Percentiles rank a stretch among this genome's conserved stretches.
phyloP scores from a whole-genome alignment of 441 rosid genomes.

The Adansonia grandidieri region DNA sequence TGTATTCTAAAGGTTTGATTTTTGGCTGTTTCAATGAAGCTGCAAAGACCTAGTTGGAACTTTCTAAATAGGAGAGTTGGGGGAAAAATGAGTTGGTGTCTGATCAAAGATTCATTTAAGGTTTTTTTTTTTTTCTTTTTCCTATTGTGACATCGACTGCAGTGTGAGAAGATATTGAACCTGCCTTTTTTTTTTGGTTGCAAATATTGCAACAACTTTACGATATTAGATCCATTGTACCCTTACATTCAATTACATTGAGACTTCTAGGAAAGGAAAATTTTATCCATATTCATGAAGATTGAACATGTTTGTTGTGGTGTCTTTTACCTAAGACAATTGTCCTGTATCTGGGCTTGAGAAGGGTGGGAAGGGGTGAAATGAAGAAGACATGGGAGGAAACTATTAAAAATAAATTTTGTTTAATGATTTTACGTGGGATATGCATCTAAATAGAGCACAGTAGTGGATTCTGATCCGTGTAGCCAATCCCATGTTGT shows the following conservation, averaged over 20 bases:
- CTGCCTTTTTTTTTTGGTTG: not conserved
- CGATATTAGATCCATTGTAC: not conserved
- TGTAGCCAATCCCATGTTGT: conserved; percentile 2
- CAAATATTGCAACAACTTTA: not conserved
- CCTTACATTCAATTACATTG: not conserved
- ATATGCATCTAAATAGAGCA: not conserved
- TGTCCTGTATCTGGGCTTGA: not conserved
- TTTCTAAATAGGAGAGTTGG: not conserved
- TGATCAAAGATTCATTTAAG: not conserved
- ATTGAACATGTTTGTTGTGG: not conserved
- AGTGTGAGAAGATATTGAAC: not conserved
- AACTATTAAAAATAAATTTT: not conserved
- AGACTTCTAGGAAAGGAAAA: not conserved
- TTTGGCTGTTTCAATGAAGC: not conserved
- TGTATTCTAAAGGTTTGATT: not conserved
- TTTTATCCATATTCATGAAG: not conserved
- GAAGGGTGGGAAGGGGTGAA: not conserved
- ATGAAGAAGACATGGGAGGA: not conserved
- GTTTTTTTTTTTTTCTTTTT: not conserved
- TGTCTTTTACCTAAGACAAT: not conserved
- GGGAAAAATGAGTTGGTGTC: not conserved
- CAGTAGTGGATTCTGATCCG: not conserved
- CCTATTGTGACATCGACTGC: not conserved
- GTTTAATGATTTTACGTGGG: not conserved
- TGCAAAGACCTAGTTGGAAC: not conserved